Conservation (phyloP, 306 rosid species). For the Cucumis sativus region Cucumber_9930_V3 NC_026657.2:16905501-16906000, state of each 20-base stretch:
- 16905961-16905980: constrained; percentile 2
- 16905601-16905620: too few relatives aligned
- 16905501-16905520: too few relatives aligned
- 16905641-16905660: too few relatives aligned
- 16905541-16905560: too few relatives aligned
- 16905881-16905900: not conserved
- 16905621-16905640: too few relatives aligned
- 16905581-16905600: too few relatives aligned
- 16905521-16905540: too few relatives aligned
- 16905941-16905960: not conserved
- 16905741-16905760: not conserved
- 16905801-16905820: not conserved
- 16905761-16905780: not conserved
- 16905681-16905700: not conserved
- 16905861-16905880: not conserved
- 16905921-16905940: not conserved
- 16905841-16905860: not conserved
- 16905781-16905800: not conserved
- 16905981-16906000: not conserved
- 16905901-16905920: not conserved
- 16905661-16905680: not conserved
- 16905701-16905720: not conserved
- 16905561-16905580: too few relatives aligned
- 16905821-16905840: not conserved
- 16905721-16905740: not conserved